Percentiles rank a stretch among this genome's conserved stretches.
Evolutionary conservation across 345 rosid genomes (phyloP).

Genomic region (Hibiscus mutabilis): DNA sequence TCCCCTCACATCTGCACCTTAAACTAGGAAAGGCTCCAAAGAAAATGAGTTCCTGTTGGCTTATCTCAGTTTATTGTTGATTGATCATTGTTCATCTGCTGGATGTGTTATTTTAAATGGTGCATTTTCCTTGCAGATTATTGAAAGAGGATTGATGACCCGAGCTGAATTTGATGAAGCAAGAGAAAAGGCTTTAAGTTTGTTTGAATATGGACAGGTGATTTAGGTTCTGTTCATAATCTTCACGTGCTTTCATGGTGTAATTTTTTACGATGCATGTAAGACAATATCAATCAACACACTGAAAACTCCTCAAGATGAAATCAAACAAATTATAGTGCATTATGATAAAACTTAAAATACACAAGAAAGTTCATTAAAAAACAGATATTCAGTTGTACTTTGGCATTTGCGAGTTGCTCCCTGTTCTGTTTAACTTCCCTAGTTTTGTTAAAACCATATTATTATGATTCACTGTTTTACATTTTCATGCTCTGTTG

Average conservation of each 20-base stretch:
- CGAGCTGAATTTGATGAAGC: conserved; percentile 80
- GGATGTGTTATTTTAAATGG: conserved; percentile 3
- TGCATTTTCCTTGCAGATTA: conserved; percentile 48
- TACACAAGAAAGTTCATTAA: not conserved
- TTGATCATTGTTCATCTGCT: not conserved
- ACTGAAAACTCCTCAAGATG: no score
- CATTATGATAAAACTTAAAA: not conserved
- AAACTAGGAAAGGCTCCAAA: conserved; percentile 1
- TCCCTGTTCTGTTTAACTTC: no score
- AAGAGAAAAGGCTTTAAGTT: conserved; percentile 67
- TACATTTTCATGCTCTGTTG: no score
- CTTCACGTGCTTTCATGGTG: not conserved
- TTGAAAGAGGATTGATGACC: conserved; percentile 71
- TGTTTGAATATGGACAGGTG: conserved; percentile 94
- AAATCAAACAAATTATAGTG: not conserved
- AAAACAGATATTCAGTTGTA: no score
- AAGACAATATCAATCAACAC: no score
- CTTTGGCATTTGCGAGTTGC: no score
- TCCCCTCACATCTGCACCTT: not conserved
- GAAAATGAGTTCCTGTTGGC: conserved; percentile 8
- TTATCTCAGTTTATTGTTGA: not conserved
- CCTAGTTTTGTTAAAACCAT: not conserved
- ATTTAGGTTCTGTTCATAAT: conserved; percentile 4
- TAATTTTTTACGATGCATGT: not conserved
- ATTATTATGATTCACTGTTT: not conserved